phyloP scores from a whole-genome alignment of 2,329 filamentous ascomycete species.

The Colletotrichum tanaceti region DNA sequence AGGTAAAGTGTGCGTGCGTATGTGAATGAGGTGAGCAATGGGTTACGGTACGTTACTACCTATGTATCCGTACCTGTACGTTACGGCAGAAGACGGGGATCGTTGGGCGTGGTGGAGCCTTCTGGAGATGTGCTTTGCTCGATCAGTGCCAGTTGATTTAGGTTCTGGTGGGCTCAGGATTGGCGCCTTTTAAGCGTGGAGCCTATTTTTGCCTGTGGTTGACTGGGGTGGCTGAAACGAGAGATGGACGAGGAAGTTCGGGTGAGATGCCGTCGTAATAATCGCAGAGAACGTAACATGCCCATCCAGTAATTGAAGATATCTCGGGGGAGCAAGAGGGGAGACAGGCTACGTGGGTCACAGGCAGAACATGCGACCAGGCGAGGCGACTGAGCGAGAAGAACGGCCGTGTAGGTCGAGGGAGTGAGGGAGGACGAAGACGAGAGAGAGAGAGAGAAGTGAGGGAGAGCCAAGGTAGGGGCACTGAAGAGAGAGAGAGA shows the following conservation, averaged over 20 bases:
- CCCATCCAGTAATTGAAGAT: too few relatives aligned
- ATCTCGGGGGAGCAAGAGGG: too few relatives aligned
- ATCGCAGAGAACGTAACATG: background rate
- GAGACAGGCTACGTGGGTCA: too few relatives aligned
- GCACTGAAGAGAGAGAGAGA: constrained; percentile 14
- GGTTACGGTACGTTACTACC: constrained; percentile 32
- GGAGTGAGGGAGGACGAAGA: background rate
- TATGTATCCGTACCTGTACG: too few relatives aligned
- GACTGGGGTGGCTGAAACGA: constrained; percentile 41
- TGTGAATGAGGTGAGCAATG: constrained; percentile 19
- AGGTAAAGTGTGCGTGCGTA: constrained; percentile 27
- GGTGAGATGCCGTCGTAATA: constrained; percentile 6
- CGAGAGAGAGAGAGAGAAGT: constrained; percentile 18
- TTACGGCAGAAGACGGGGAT: constrained; percentile 36
- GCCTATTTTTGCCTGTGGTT: constrained; percentile 40
- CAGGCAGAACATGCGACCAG: too few relatives aligned
- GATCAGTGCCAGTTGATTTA: constrained; percentile 41
- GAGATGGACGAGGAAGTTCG: constrained; percentile 14
- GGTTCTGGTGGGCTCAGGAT: constrained; percentile 41
- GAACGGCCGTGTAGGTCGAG: too few relatives aligned
- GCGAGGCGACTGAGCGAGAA: too few relatives aligned
- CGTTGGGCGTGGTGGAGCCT: constrained; percentile 40
- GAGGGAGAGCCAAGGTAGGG: constrained; percentile 13
- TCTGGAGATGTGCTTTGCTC: constrained; percentile 39
- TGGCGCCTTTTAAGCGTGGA: constrained; percentile 41